Evolutionary conservation across 169 alveolate species (phyloP), one percentile per base, ranked within the genome.

Genomic region (Toxoplasma gondii): DNA sequence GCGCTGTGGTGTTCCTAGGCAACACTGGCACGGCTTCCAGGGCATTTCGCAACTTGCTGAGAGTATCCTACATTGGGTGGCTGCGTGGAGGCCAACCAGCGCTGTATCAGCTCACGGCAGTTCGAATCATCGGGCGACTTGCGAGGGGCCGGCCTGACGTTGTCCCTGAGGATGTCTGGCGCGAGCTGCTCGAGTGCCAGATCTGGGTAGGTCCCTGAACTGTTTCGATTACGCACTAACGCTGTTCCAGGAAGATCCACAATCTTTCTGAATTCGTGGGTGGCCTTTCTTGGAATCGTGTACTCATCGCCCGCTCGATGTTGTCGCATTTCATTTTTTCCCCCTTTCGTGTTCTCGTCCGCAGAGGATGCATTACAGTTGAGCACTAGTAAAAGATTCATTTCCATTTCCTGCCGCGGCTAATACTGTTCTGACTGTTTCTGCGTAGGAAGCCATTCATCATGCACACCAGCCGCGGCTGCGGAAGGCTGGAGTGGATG

Each of bases 61-160:
- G 87, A 17, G 87, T 78, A 34, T 78, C 45, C 45, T 78, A 34
- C 87, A n/a, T 78, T 34, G 87, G 45, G 45, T 78, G 87, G 87
- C 87, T 78, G 7, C 53, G 45, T 22, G 34, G 87, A 39, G 87
- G 45, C 87, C 87, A 78, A 44, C 49, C 87, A 7, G 45, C 87
- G 31, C 45, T 78, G 45, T 34, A 78, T 39, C 87, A 78, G 87
- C 87, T 78, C 22, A 39, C 87, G 87, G 87, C 87, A 39, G 87
- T 39, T 34, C 87, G 87, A 24, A 34, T 78, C 45, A 34, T 78
- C 41, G 87, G 53, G 87, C 53, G 45, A 24, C 45, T 78, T 7
- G 87, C 87, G 29, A 78, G 87, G 34, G 29, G 31, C 9, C 39
- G 87, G 44, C 41, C 87, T 9, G 87, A 34, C 27, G 53, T 27